These are phyloP conservation scores for Colletotrichum horii DNA, from an alignment of 2,329 filamentous ascomycete genomes.

Conservation along the genomic window DNA sequence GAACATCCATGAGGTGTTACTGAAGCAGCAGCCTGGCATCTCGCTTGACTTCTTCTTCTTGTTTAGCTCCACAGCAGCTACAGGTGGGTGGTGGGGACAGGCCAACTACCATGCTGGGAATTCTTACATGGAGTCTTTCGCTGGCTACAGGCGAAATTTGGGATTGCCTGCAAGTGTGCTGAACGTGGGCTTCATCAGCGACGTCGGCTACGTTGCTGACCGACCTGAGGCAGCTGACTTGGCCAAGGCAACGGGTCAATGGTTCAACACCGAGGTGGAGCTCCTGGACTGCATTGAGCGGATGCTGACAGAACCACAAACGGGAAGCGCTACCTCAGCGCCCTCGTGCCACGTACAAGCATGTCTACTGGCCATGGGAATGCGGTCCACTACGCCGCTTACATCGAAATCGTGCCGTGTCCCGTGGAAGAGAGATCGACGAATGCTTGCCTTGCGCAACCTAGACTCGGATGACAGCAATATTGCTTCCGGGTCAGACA, in stretches of 20 bases:
- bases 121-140: constrained; percentile 43
- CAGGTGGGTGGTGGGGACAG: constrained; percentile 40
- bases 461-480: not conserved
- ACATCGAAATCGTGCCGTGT: constrained; percentile 2
- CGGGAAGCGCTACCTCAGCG: too few relatives aligned
- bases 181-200: constrained; percentile 42
- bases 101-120: constrained; percentile 46
- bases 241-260: not conserved
- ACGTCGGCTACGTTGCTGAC: constrained; percentile 38
- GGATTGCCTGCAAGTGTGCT: constrained; percentile 43
- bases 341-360: not conserved
- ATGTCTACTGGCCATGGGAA: not conserved
- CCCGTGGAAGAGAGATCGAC: constrained; percentile 25
- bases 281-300: not conserved
- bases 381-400: not conserved
- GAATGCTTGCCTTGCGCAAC: constrained; percentile 29
- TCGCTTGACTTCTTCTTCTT: constrained; percentile 42
- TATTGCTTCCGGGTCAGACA: not conserved
- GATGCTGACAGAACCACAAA: not conserved
- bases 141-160: constrained; percentile 34
- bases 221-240: constrained; percentile 32
- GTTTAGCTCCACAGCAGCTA: constrained; percentile 36
- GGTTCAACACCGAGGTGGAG: not conserved
- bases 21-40: constrained; percentile 13
- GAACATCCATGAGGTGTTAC: constrained; percentile 41